These are phyloP conservation scores for Colletotrichum lindemuthianum DNA, from an alignment of 2,329 filamentous ascomycete species.

Conservation along the genomic window DNA sequence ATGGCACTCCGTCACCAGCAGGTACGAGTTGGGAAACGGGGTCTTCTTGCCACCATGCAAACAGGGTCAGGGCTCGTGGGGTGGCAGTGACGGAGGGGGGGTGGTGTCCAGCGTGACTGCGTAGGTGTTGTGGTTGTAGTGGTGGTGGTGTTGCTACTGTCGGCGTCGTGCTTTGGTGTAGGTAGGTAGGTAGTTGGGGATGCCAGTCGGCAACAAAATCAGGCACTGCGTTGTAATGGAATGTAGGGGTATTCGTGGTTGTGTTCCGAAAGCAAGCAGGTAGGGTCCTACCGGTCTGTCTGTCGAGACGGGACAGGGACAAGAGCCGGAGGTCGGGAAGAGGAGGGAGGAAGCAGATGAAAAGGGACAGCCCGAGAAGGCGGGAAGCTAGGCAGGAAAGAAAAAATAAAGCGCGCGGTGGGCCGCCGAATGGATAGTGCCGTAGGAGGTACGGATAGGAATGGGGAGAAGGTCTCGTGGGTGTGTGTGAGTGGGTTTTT, in stretches of 20 bases:
- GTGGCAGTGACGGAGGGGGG: slow-evolving; percentile 30
- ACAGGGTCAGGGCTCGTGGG: slow-evolving; percentile 29
- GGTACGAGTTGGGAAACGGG: slow-evolving; percentile 33
- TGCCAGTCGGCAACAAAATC: too few relatives aligned
- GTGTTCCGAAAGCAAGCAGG: slow-evolving; percentile 36
- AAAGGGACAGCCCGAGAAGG: slow-evolving; percentile 33
- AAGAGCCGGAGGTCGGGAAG: slow-evolving; percentile 38
- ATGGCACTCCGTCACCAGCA: slow-evolving; percentile 31
- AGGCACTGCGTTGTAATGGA: slow-evolving; percentile 13
- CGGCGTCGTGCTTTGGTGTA: slow-evolving; percentile 24
- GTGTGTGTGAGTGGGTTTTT: slow-evolving; percentile 33
- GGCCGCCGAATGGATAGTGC: slow-evolving; percentile 23
- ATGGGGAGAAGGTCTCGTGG: slow-evolving; percentile 26
- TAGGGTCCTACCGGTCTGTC: slow-evolving; percentile 35
- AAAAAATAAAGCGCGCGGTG: slow-evolving; percentile 28
- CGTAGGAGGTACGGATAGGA: slow-evolving; percentile 13
- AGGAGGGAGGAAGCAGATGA: slow-evolving; percentile 25
- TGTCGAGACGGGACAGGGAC: slow-evolving; percentile 10
- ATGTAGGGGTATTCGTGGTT: slow-evolving; percentile 34
- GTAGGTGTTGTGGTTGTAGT: slow-evolving; percentile 29
- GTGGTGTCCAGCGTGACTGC: slow-evolving; percentile 24
- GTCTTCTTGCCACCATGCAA: slow-evolving; percentile 33
- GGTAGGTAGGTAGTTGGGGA: slow-evolving; percentile 5
- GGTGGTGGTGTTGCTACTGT: slow-evolving; percentile 24
- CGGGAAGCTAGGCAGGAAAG: neutral